These are phyloP conservation scores for Colletotrichum musae DNA, from an alignment of 2,329 filamentous ascomycete species.

Conservation along the genomic window DNA sequence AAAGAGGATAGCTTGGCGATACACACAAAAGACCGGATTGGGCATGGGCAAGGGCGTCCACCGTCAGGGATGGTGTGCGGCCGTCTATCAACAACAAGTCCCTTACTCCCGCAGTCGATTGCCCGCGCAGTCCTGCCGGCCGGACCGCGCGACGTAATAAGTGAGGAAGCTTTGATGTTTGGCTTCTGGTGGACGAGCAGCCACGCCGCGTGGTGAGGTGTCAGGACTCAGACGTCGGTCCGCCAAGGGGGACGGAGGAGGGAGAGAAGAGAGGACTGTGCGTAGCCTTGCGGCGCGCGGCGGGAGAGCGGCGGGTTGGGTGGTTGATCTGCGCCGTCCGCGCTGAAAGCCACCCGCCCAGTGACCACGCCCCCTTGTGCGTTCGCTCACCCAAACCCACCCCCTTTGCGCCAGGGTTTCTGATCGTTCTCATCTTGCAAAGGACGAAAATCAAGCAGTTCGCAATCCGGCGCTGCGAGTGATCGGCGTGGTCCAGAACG, in stretches of 20 bases:
- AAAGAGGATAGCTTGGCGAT: too few relatives aligned
- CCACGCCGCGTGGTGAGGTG: conserved; percentile 26
- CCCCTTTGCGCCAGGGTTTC: background rate
- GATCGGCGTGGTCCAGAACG: conserved; percentile 27
- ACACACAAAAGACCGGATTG: too few relatives aligned
- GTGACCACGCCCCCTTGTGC: background rate
- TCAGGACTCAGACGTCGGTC: background rate
- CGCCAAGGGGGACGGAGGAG: background rate
- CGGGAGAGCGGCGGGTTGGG: conserved; percentile 1
- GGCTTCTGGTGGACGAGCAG: background rate
- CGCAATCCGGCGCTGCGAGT: conserved; percentile 3
- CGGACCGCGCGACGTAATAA: too few relatives aligned
- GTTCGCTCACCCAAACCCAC: background rate
- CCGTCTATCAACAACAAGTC: too few relatives aligned
- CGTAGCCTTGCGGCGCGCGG: background rate
- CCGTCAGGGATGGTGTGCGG: too few relatives aligned
- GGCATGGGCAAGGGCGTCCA: too few relatives aligned
- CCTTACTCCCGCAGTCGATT: too few relatives aligned
- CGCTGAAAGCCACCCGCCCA: background rate
- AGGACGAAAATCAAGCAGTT: conserved; percentile 20
- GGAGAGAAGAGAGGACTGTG: background rate
- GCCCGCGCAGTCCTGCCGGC: too few relatives aligned
- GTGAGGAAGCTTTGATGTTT: conserved; percentile 8
- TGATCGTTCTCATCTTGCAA: background rate
- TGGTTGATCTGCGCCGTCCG: background rate